These are phyloP conservation scores for Aphanomyces invadans DNA, from an alignment of 352 stramenopile species.

Conservation along the genomic window DNA sequence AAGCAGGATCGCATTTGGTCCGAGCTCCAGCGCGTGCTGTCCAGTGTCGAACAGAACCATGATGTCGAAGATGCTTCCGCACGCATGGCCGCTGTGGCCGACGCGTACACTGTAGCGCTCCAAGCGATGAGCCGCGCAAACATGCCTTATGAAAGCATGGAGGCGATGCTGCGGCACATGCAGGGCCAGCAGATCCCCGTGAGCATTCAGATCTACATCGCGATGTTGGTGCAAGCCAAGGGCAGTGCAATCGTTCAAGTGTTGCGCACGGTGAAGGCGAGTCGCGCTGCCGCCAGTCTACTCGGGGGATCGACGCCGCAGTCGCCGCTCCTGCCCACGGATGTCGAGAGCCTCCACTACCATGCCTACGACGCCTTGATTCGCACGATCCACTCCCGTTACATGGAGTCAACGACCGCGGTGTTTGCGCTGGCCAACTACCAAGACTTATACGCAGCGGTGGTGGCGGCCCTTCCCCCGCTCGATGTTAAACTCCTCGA, in stretches of 20 bases:
- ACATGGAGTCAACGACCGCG: slow-evolving; percentile 12
- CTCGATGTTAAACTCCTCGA: slow-evolving; percentile 19
- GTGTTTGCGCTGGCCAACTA: slow-evolving; percentile 15
- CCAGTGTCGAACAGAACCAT: slow-evolving; percentile 1
- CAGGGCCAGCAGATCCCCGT: slow-evolving; percentile 3
- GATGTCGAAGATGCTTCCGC: neutral
- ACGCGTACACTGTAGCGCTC: slow-evolving; percentile 20
- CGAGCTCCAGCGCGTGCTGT: slow-evolving; percentile 1
- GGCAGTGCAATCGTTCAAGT: slow-evolving; percentile 15
- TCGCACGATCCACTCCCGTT: neutral
- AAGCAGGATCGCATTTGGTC: slow-evolving; percentile 10
- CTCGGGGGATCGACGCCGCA: neutral
- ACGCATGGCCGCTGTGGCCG: neutral
- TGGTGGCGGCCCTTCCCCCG: neutral
- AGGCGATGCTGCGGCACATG: slow-evolving; percentile 9
- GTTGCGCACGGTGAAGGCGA: slow-evolving; percentile 7
- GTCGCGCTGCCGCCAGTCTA: neutral
- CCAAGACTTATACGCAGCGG: neutral
- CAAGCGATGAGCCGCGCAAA: slow-evolving; percentile 11
- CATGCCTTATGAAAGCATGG: slow-evolving; percentile 19
- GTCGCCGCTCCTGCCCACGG: neutral
- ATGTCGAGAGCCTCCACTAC: slow-evolving; percentile 17
- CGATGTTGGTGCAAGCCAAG: slow-evolving; percentile 10
- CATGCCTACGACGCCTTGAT: slow-evolving; percentile 13
- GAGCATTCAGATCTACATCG: slow-evolving; percentile 8